Base-by-base conservation (phyloP, 805 yeast genomes). In the Candida verbasci region DNA sequence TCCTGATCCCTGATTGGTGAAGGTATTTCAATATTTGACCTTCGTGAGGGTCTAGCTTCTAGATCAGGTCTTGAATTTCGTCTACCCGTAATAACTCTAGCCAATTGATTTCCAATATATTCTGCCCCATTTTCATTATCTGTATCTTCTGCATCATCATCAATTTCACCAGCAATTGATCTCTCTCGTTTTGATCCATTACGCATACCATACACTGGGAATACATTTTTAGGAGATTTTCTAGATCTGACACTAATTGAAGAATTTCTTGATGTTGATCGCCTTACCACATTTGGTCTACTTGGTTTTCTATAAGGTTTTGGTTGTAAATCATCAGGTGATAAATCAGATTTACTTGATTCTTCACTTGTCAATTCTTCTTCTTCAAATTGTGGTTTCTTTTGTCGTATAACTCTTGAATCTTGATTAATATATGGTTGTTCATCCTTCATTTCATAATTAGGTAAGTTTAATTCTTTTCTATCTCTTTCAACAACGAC, bases 181-280 rank as follows among this genome's bases (percentile, higher is more conserved):
- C 60, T 60, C 47, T 83, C 89, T 37, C 72, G 61, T 18, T 56
- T 58, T 28, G 74, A 53, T 3, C 91, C 83, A 9, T 65, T 68
- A 1, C 86, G 88, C 91, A 84, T 82, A 1, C 86, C 91, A 46
- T 68, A 67, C 2, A 84, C 89, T 0, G 94, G 93, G 58, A 83
- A 84, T 1, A 83, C 88, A 42, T 86, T 86, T 17, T 75, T 75
- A 3, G 91, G 94, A 1, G 88, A 80, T 31, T 53, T 51, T 24
- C 18, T 15, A 10, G 40, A 37, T n/a, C 34, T 17, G 7, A 32
- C 17, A n/a, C 35, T 23, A 16, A 24, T 6, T 3, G 29, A 26
- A 11, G 52, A 39, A 12, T 29, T 12, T 15, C 43, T 34, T 3
- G 54, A 38, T n/a, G 34, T 18, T n/a, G 37, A 20, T 26, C 29